Conservation (phyloP, 1,139 yeast species). For the Geotrichum cucujoidarum region DNA sequence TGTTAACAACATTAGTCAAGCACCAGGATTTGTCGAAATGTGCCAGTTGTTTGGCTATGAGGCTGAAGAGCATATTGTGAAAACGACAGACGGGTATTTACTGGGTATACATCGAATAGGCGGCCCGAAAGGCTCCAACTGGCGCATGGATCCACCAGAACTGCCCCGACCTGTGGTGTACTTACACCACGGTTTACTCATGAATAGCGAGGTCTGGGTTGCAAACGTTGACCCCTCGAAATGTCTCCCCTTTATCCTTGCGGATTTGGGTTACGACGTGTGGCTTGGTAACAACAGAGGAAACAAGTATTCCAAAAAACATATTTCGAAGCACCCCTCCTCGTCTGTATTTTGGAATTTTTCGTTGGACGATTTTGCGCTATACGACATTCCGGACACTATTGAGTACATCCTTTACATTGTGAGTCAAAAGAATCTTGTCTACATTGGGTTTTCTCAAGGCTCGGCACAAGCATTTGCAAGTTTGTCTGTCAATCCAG, state of each 20-base stretch:
- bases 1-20: constrained; percentile 28
- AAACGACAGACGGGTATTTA: constrained; percentile 52
- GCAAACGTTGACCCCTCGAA: constrained; percentile 51
- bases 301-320: constrained; percentile 71
- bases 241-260: constrained; percentile 71
- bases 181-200: constrained; percentile 84
- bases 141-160: constrained; percentile 27
- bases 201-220: constrained; percentile 90
- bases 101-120: constrained; percentile 51
- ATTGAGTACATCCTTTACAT: constrained; percentile 55
- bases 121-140: constrained; percentile 42
- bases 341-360: constrained; percentile 71
- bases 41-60: constrained; percentile 58
- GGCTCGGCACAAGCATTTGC: constrained; percentile 93
- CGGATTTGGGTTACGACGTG: constrained; percentile 82
- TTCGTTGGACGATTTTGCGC: constrained; percentile 78
- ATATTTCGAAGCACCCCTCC: constrained; percentile 41
- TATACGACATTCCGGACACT: constrained; percentile 74
- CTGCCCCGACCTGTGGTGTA: constrained; percentile 51
- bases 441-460: constrained; percentile 82
- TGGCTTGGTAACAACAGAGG: constrained; percentile 92
- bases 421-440: constrained; percentile 44
- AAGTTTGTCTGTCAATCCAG: constrained; percentile 63
- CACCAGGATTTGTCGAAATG: constrained; percentile 56
- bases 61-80: constrained; percentile 68